Conservation (phyloP, 2,329 filamentous ascomycete genomes). For the Fusarium compactum region DNA sequence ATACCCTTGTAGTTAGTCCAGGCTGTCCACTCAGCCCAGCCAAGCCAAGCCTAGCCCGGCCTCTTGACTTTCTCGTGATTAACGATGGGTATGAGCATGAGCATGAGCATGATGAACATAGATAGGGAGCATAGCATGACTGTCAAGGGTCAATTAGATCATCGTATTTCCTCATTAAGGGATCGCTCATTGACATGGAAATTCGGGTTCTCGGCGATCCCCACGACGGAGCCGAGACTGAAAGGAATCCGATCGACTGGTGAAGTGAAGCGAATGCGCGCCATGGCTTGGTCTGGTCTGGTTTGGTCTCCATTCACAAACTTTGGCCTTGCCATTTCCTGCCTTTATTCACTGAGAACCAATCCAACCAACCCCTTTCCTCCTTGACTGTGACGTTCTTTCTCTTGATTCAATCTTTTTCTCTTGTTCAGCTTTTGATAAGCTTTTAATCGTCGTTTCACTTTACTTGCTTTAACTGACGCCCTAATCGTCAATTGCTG, state of each 20-base stretch:
- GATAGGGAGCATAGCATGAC: constrained; percentile 3
- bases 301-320: constrained; percentile 22
- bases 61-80: constrained; percentile 33
- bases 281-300: constrained; percentile 19
- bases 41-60: constrained; percentile 22
- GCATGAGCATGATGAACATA: constrained; percentile 28
- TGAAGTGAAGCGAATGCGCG: constrained; percentile 30
- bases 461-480: background rate
- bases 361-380: constrained; percentile 29
- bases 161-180: constrained; percentile 19
- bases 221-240: constrained; percentile 17
- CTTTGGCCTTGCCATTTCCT: constrained; percentile 20
- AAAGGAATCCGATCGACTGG: constrained; percentile 37
- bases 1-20: constrained; percentile 20
- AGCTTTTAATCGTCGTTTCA: background rate
- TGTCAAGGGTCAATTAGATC: constrained; percentile 30
- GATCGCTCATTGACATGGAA: constrained; percentile 17
- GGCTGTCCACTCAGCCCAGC: constrained; percentile 38
- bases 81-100: constrained; percentile 16
- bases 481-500: constrained; percentile 5
- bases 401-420: constrained; percentile 20
- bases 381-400: constrained; percentile 20
- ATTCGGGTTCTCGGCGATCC: constrained; percentile 38
- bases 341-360: constrained; percentile 27
- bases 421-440: constrained; percentile 4